Evolutionary conservation across 2,329 filamentous ascomycete species (phyloP).

Genomic region (Fusarium denticulatum): DNA sequence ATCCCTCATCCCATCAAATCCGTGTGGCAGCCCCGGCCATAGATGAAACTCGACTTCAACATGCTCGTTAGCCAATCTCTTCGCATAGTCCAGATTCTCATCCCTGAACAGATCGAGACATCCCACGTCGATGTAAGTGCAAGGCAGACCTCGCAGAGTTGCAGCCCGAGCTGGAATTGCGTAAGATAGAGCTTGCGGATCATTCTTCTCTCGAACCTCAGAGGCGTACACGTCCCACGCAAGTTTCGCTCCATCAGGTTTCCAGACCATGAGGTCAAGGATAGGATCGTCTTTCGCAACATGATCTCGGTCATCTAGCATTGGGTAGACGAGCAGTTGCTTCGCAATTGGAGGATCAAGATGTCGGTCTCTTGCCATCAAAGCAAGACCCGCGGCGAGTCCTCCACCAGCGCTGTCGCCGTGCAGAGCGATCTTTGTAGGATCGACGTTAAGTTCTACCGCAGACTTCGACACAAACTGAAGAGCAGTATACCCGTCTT

Average conservation of each 20-base stretch:
- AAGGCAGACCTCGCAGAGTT: conserved; percentile 46
- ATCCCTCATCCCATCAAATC: conserved; percentile 39
- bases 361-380: conserved; percentile 11
- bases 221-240: conserved; percentile 37
- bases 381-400: conserved; percentile 4
- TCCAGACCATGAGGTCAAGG: conserved; percentile 28
- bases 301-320: conserved; percentile 25
- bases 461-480: neutral
- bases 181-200: conserved; percentile 24
- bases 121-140: conserved; percentile 53
- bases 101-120: conserved; percentile 50
- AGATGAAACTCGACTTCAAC: conserved; percentile 51
- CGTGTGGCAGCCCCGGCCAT: conserved; percentile 54
- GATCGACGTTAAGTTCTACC: conserved; percentile 7
- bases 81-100: conserved; percentile 5
- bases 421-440: conserved; percentile 8
- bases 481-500: conserved; percentile 23
- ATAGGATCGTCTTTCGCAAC: neutral
- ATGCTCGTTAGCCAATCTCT: conserved; percentile 1
- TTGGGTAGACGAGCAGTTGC: conserved; percentile 21
- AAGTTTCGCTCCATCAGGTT: conserved; percentile 26
- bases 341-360: conserved; percentile 6
- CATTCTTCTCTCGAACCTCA: neutral
- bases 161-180: conserved; percentile 39
- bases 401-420: conserved; percentile 25